Evolutionary conservation across 495 filamentous ascomycete species (phyloP).

Genomic region (Parathielavia hyrcaniae): DNA sequence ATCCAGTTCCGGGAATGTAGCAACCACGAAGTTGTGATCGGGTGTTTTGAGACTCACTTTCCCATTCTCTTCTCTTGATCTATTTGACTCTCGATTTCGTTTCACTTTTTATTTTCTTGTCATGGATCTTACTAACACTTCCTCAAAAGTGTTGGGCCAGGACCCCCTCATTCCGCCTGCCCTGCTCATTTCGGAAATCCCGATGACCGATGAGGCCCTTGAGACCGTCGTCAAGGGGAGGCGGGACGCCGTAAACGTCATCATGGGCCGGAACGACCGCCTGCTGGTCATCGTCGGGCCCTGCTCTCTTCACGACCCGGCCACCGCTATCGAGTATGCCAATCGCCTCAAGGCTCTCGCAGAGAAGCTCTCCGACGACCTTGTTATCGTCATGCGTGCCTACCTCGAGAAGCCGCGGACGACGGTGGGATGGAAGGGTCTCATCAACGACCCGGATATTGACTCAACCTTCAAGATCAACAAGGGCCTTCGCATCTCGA

Average conservation of each 20-base stretch:
- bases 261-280: slow-evolving; percentile 72
- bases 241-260: slow-evolving; percentile 72
- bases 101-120: background rate
- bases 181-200: slow-evolving; percentile 82
- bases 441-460: slow-evolving; percentile 98
- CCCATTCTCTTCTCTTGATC: background rate
- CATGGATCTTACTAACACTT: slow-evolving; percentile 22
- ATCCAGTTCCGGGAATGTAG: background rate
- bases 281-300: slow-evolving; percentile 92
- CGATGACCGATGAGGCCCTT: slow-evolving; percentile 57
- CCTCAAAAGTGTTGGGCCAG: slow-evolving; percentile 74
- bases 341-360: slow-evolving; percentile 65
- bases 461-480: slow-evolving; percentile 98
- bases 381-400: slow-evolving; percentile 93
- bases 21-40: background rate
- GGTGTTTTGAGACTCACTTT: background rate
- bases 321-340: slow-evolving; percentile 80
- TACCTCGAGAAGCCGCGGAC: slow-evolving; percentile 99
- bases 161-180: slow-evolving; percentile 89
- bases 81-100: background rate
- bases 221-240: slow-evolving; percentile 77
- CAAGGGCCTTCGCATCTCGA: slow-evolving; percentile 85
- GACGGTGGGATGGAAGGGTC: slow-evolving; percentile 98
- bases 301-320: slow-evolving; percentile 95
- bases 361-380: slow-evolving; percentile 68